phyloP scores from a whole-genome alignment of 768 basidiomycete species.

The Ramaria sp. region DNA sequence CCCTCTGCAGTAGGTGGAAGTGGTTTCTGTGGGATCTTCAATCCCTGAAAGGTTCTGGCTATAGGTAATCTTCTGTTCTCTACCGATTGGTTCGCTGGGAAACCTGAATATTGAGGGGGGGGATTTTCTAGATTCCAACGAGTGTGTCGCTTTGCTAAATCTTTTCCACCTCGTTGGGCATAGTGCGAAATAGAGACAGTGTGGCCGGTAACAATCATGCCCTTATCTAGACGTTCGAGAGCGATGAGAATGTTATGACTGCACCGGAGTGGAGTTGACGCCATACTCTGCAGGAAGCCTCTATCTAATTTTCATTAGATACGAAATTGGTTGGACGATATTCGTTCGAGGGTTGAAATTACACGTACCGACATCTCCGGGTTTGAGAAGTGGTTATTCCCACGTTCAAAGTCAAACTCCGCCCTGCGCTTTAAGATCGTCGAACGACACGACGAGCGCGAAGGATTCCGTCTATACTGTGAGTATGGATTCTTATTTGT shows the following conservation, averaged over 20 bases:
- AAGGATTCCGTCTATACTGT: neutral
- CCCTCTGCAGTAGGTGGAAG: conserved; percentile 57
- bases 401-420: neutral
- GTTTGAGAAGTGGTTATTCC: neutral
- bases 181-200: neutral
- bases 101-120: neutral
- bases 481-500: neutral
- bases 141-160: conserved; percentile 2
- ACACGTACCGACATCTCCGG: neutral
- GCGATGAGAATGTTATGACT: neutral
- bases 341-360: neutral
- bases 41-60: conserved; percentile 32
- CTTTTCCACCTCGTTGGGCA: neutral
- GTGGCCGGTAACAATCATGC: neutral
- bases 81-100: neutral
- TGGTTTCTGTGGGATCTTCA: conserved; percentile 51
- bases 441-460: conserved; percentile 1
- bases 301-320: neutral
- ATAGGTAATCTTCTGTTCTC: neutral
- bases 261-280: neutral
- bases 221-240: neutral
- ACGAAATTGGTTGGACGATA: neutral
- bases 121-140: neutral
- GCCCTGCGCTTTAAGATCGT: neutral
- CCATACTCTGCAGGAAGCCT: neutral